Conservation (phyloP, 805 yeast species). For the Candida maesae region DNA sequence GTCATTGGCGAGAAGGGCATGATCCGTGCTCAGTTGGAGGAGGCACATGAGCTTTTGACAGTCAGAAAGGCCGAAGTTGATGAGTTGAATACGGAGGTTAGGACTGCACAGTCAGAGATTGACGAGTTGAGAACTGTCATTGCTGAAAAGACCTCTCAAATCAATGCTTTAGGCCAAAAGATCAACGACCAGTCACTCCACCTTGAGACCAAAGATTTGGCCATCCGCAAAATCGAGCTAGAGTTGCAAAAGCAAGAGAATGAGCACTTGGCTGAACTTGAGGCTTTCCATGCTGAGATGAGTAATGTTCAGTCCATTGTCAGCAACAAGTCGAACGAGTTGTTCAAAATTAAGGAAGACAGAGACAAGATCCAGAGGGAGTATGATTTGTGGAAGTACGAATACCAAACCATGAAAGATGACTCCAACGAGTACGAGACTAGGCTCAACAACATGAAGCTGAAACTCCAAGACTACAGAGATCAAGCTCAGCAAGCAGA, state of each 20-base stretch:
- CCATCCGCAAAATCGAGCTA: conserved; percentile 28
- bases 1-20: background rate
- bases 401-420: conserved; percentile 23
- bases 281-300: conserved; percentile 33
- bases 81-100: conserved; percentile 23
- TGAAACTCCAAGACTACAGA: conserved; percentile 20
- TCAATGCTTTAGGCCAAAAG: conserved; percentile 8
- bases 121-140: conserved; percentile 3
- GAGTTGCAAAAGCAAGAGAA: conserved; percentile 32
- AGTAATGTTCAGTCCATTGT: conserved; percentile 30
- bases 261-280: conserved; percentile 36
- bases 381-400: conserved; percentile 25
- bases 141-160: conserved; percentile 11
- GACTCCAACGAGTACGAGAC: conserved; percentile 25
- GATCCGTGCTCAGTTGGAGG: conserved; percentile 7
- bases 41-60: conserved; percentile 18
- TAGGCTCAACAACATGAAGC: conserved; percentile 20
- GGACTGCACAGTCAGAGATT: conserved; percentile 4
- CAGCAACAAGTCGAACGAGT: conserved; percentile 27
- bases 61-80: conserved; percentile 28
- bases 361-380: conserved; percentile 24
- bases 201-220: conserved; percentile 20
- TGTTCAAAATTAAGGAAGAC: conserved; percentile 26
- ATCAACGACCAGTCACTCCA: conserved; percentile 11
- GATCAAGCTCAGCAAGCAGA: conserved; percentile 22